Base-by-base conservation (phyloP, 805 yeast genomes). In the Priceomyces medius region DNA sequence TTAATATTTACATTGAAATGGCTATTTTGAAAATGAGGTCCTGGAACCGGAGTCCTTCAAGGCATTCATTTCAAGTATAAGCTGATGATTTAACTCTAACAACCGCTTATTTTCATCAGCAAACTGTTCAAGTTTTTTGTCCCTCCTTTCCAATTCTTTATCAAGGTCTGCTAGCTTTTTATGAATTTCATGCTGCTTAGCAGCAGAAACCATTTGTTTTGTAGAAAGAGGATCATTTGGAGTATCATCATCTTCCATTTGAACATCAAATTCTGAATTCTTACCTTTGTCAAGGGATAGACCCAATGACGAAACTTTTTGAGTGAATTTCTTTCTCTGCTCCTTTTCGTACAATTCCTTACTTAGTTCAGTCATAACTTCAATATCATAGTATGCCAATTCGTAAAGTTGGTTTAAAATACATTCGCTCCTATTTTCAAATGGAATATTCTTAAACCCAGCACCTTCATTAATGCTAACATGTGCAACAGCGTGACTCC, bases 81-180 rank as follows among this genome's bases (percentile, higher is more conserved):
- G 44, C 18, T 53, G 56, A 33, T 61, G 66, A 43, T 64, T 63
- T 48, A 64, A 49, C 18, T 63, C 66, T 37, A 64, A 50, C 18
- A 64, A 44, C 32, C 55, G 43, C 42, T 55, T 61, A 39, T 63
- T 63, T 38, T 64, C 68, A 2, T 43, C 45, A 40, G 40, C 46
- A 35, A 63, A 42, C 12, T 48, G 49, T 7, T 56, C 56, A 29
- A 61, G 44, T 28, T 53, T 49, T 27, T 51, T 47, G 31, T 50
- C 51, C 41, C 46, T 54, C 34, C 49, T 54, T 4, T 39, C 44
- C 28, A 63, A 45, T 36, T 61, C 63, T 17, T 50, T 39, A 21
- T 59, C 53, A 32, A 53, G 52, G 3, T 49, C 38, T 24, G 50
- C 45, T 12, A 62, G 8, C 28, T 20, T 35, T 18, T 9, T 16